A percentile compares a stretch with the other conserved stretches of the same genome.
phyloP scores from a whole-genome alignment of 2,329 filamentous ascomycete species.

The Rutstroemia sp. region DNA sequence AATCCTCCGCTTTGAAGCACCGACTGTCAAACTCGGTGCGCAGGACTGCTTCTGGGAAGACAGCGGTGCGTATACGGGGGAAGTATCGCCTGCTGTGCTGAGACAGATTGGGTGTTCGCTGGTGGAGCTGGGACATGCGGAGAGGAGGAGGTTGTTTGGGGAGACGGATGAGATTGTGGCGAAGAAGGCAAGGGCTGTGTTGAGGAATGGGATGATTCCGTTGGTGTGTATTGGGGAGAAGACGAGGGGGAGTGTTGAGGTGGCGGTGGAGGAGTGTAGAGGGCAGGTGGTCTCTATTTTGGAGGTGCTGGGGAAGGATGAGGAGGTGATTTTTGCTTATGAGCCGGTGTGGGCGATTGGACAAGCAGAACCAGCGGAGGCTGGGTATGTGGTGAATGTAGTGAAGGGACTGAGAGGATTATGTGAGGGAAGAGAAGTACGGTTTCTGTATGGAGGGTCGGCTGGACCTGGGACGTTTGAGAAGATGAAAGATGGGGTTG shows the following conservation, averaged over 20 bases:
- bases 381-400: conserved; percentile 66
- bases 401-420: conserved; percentile 33
- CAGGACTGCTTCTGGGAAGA: conserved; percentile 70
- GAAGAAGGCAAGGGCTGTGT: conserved; percentile 62
- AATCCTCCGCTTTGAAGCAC: conserved; percentile 37
- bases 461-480: conserved; percentile 72
- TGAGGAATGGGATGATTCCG: conserved; percentile 63
- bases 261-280: conserved; percentile 59
- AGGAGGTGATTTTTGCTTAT: conserved; percentile 72
- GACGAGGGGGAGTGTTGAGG: conserved; percentile 40
- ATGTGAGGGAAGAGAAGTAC: conserved; percentile 53
- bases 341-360: conserved; percentile 58
- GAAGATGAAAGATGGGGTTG: conserved; percentile 59
- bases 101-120: conserved; percentile 61
- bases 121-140: conserved; percentile 76
- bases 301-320: conserved; percentile 53
- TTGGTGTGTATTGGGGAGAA: conserved; percentile 54
- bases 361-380: conserved; percentile 60
- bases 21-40: conserved; percentile 58
- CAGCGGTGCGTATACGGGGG: conserved; percentile 68
- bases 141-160: conserved; percentile 62
- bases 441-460: conserved; percentile 76
- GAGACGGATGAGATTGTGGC: conserved; percentile 62
- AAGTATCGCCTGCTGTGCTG: conserved; percentile 64
- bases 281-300: conserved; percentile 46